Base-by-base conservation (phyloP, 805 yeast genomes). In the Ogataea dorogensis region DNA sequence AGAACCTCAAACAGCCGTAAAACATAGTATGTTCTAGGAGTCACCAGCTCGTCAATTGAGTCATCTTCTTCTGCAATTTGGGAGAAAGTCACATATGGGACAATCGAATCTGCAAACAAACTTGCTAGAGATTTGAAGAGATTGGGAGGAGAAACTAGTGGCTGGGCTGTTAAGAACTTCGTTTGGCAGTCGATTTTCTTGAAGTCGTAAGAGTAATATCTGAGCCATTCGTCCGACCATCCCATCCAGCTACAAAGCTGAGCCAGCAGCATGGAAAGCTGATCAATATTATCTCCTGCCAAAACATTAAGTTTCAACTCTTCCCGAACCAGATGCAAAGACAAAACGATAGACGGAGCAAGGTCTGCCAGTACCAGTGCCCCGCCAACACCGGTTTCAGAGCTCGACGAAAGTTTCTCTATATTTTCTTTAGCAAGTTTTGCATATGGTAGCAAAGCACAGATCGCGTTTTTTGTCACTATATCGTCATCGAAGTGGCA, bases 241-340 rank as follows among this genome's bases (percentile, higher is more conserved):
- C 84, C 79, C 76, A 81, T 74, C 79, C 86, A 76, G 9, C 65
- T 47, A 0, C 81, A 70, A 10, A 85, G 53, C 46, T 81, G 82
- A 0, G 79, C 64, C n/a, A 88, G 56, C 15, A 88, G 56, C 1
- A 61, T 17, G 0, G 82, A 77, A 18, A 89, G 49, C 20, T 59
- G 59, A 3, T 62, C 47, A 9, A 69, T 60, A 7, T 63, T 55
- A 0, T 49, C 36, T 3, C 51, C 37, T 5, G 70, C 64, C 17
- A 77, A 59, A 2, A 75, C 59, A 48, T 83, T 78, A 19, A 91
- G 63, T 33, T 72, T 70, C 29, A 71, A 57, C 42, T 91, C 97
- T 56, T 91, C 97, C 36, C 88, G 64, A 2, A 86, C 61, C 24
- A 88, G 52, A 61, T 89, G 97, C 30, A 91, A 59, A 0, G 88